Percentiles rank a stretch among this genome's conserved stretches.
phyloP scores from a whole-genome alignment of 2,329 filamentous ascomycete genomes.

The Diaporthe citrichinensis region DNA sequence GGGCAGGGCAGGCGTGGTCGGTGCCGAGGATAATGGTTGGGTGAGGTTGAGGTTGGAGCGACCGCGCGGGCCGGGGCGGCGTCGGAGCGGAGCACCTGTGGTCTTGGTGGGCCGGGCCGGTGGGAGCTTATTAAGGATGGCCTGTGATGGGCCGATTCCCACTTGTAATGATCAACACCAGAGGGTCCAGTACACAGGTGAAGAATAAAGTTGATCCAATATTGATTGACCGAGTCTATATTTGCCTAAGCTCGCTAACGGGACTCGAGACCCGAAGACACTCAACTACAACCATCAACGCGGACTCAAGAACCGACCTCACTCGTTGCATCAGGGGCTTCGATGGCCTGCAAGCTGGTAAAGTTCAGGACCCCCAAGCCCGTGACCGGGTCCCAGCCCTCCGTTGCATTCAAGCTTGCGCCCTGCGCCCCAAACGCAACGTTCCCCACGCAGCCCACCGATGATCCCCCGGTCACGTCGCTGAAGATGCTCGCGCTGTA shows the following conservation, averaged over 20 bases:
- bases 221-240: not conserved
- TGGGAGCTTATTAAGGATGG: not conserved
- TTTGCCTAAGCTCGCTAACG: not conserved
- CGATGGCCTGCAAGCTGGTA: slow-evolving; percentile 19
- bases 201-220: not conserved
- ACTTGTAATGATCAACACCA: not conserved
- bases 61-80: slow-evolving; percentile 7
- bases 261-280: not conserved
- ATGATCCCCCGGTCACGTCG: slow-evolving; percentile 47
- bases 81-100: slow-evolving; percentile 13
- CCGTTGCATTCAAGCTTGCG: slow-evolving; percentile 47
- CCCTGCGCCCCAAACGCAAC: not conserved
- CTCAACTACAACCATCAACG: not conserved
- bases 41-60: not conserved
- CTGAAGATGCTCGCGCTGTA: slow-evolving; percentile 45
- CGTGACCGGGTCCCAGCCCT: slow-evolving; percentile 52
- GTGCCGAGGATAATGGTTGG: too few relatives aligned
- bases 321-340: not conserved
- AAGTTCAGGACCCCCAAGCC: slow-evolving; percentile 49
- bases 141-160: not conserved
- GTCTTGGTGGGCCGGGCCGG: not conserved
- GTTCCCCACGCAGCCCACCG: slow-evolving; percentile 45
- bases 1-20: too few relatives aligned
- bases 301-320: not conserved
- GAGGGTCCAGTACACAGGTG: not conserved